A percentile compares a stretch with the other conserved stretches of the same genome.
Conservation (phyloP, 306 rosid species). For the Abrus pulchellus region DNA sequence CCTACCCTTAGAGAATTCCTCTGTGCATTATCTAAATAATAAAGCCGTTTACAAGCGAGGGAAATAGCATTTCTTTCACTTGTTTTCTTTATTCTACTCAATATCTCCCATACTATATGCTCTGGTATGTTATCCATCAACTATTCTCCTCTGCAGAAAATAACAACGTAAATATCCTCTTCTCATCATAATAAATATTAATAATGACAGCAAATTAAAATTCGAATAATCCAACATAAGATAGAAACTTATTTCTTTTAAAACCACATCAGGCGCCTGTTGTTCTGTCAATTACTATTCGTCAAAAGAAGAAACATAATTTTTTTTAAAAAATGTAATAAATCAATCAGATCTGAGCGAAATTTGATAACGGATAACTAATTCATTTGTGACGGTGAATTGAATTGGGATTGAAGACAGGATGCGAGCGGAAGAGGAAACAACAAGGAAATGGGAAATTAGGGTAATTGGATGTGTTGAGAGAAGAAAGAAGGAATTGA, state of each 20-base stretch:
- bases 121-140: slow-evolving; percentile 85
- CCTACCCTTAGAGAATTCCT: slow-evolving; percentile 76
- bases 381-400: neutral
- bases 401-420: slow-evolving; percentile 30
- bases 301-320: neutral
- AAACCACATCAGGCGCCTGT: neutral
- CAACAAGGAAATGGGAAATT: neutral
- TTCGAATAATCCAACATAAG: neutral
- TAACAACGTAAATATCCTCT: neutral
- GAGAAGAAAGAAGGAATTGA: no score
- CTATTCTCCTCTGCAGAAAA: slow-evolving; percentile 11
- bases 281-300: neutral
- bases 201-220: neutral
- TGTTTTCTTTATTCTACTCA: slow-evolving; percentile 68
- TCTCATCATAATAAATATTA: slow-evolving; percentile 5
- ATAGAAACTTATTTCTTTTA: neutral
- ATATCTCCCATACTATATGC: slow-evolving; percentile 84
- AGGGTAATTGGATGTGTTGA: neutral
- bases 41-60: slow-evolving; percentile 66
- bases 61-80: slow-evolving; percentile 73
- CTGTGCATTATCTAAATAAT: slow-evolving; percentile 71
- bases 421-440: neutral
- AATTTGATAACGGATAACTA: neutral
- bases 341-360: slow-evolving; percentile 6
- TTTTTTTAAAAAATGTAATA: neutral